Conservation (phyloP, 345 rosid species). For the Toxicodendron radicans region DNA sequence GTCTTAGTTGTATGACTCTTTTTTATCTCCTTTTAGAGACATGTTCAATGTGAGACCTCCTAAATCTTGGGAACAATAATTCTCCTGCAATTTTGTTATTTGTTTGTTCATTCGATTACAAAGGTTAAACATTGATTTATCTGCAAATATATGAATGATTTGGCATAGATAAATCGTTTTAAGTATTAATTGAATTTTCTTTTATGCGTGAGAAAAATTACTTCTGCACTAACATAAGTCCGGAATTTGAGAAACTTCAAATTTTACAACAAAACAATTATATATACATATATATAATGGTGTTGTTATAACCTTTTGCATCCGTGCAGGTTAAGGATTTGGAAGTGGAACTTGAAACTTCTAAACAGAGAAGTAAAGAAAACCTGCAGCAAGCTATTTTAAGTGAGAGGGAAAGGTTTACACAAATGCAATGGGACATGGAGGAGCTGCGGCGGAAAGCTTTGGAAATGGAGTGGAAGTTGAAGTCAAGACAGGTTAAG, state of each 20-base stretch:
- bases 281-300: background rate
- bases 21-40: conserved; percentile 3
- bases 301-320: conserved; percentile 14
- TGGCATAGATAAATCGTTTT: background rate
- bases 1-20: background rate
- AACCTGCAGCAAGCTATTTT: conserved; percentile 85
- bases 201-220: background rate
- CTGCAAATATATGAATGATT: background rate
- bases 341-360: conserved; percentile 90
- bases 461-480: conserved; percentile 86
- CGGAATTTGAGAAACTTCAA: background rate
- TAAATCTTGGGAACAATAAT: background rate
- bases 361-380: conserved; percentile 87
- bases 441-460: conserved; percentile 85
- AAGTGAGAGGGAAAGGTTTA: conserved; percentile 81
- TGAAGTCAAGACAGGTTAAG: conserved; percentile 70
- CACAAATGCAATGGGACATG: conserved; percentile 99
- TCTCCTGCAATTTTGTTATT: background rate
- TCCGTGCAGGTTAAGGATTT: conserved; percentile 79
- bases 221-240: background rate
- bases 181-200: background rate
- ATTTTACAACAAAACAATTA: background rate
- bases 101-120: background rate
- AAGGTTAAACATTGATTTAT: background rate
- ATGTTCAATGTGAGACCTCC: background rate